phyloP scores from a whole-genome alignment of 805 yeast genomes.

The Kuraishia hungarica region DNA sequence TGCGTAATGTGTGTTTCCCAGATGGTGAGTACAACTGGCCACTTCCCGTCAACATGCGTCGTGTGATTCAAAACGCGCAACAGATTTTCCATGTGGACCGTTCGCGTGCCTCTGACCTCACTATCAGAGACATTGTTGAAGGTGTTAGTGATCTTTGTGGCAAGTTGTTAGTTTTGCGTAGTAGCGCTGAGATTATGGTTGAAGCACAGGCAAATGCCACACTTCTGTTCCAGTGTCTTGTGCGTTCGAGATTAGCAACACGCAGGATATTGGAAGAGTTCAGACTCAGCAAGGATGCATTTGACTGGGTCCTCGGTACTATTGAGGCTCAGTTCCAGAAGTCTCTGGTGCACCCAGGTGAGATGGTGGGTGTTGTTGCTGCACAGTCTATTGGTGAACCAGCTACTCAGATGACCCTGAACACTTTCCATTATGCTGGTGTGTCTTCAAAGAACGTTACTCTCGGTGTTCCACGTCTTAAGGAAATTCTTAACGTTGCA shows the following conservation, averaged over 20 bases:
- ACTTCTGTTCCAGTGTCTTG: conserved; percentile 77
- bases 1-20: conserved; percentile 75
- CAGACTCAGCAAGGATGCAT: conserved; percentile 74
- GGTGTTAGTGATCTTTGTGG: conserved; percentile 64
- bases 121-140: conserved; percentile 68
- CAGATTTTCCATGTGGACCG: conserved; percentile 93
- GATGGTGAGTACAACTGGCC: conserved; percentile 98
- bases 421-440: conserved; percentile 98
- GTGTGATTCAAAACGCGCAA: conserved; percentile 94
- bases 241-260: conserved; percentile 86
- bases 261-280: conserved; percentile 91
- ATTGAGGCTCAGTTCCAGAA: conserved; percentile 89
- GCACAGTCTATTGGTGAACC: conserved; percentile 99
- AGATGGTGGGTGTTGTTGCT: conserved; percentile 96
- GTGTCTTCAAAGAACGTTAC: conserved; percentile 95
- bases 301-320: conserved; percentile 94
- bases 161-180: conserved; percentile 72
- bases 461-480: conserved; percentile 94
- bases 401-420: conserved; percentile 95
- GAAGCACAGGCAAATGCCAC: conserved; percentile 95
- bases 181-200: conserved; percentile 57
- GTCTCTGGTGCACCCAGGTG: conserved; percentile 92
- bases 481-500: conserved; percentile 97
- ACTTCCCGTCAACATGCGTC: conserved; percentile 91
- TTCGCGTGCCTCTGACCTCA: conserved; percentile 82